Evolutionary conservation across 768 basidiomycete genomes (phyloP), one percentile per base, ranked within the genome.

Genomic region (Melanogaster broomeanus): DNA sequence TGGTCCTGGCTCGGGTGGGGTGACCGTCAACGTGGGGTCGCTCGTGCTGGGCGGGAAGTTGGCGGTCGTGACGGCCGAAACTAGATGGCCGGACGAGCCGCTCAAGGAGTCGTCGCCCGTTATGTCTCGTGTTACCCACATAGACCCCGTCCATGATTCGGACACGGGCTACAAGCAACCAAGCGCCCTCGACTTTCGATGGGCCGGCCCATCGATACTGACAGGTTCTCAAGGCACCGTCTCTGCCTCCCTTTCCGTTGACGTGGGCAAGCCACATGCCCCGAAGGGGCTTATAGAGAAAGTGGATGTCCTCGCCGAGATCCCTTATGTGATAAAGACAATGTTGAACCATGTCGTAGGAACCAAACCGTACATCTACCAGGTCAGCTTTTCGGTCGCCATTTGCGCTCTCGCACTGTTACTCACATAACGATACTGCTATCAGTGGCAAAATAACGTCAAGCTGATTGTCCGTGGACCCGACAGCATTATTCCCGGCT

Each of bases 251-350:
- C 55, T 90, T 33, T 59, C 74, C 19, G 72, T 79, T 30, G 80
- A 85, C 50, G 70, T 93, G 40, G 87, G 90, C 22, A 66, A 72
- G 44, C 71, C 81, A 24, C 68, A 73, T 48, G 66, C 72, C n/a
- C 83, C 84, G 13, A 83, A 82, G 34, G 93, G 92, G 1, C 73
- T 97, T 59, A 79, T 95, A 45, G 91, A 93, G 69, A 94, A 96
- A 71, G 91, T 98, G 24, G 94, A 99, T 62, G 85, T 98, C 3
- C 80, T 99, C 9, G 94, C 90, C 6, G 95, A 99, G 74, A 91
- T 97, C 57, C 97, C 97, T 11, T 85, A 87, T 53, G 84, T 96
- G 48, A 73, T 99, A 67, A 93, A 93, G 76, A 84, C 93, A 69
- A 87, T 93, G 55, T 85, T 99, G 58, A 92, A 87, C 63, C 96